These are phyloP conservation scores for Colletotrichum lindemuthianum DNA, from an alignment of 2,329 filamentous ascomycete genomes.

Conservation along the genomic window DNA sequence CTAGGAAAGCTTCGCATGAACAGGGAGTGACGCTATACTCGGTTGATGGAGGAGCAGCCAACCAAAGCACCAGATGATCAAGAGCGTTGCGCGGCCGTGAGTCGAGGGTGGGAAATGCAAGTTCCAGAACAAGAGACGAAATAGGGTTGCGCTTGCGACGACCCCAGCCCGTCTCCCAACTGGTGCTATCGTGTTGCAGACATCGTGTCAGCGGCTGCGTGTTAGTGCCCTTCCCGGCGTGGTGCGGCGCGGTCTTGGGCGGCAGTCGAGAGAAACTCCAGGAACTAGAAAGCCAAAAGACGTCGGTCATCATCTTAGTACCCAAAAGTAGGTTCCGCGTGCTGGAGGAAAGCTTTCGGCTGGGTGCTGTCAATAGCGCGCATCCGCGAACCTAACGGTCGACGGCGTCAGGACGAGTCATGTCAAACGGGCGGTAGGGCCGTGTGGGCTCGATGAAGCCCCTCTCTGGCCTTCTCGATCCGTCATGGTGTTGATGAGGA, in stretches of 20 bases:
- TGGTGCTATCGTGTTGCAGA: neutral
- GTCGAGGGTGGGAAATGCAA: slow-evolving; percentile 5
- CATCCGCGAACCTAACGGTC: slow-evolving; percentile 27
- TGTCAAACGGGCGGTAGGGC: slow-evolving; percentile 28
- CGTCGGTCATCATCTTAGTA: too few relatives aligned
- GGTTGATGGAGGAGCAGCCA: neutral
- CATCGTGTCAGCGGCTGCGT: neutral
- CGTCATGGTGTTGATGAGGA: neutral
- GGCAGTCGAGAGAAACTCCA: neutral
- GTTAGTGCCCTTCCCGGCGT: slow-evolving; percentile 11
- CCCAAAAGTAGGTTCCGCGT: neutral
- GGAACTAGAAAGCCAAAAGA: slow-evolving; percentile 3
- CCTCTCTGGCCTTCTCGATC: slow-evolving; percentile 1
- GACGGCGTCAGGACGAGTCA: slow-evolving; percentile 32
- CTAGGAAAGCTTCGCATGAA: slow-evolving; percentile 24
- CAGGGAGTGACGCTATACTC: neutral
- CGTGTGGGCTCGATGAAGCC: neutral
- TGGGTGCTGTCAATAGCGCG: slow-evolving; percentile 28
- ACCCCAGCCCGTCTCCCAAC: neutral
- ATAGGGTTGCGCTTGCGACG: slow-evolving; percentile 12
- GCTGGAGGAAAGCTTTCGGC: slow-evolving; percentile 4
- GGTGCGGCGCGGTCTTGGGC: neutral
- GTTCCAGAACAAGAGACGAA: slow-evolving; percentile 23
- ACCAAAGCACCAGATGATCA: slow-evolving; percentile 21
- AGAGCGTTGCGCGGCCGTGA: slow-evolving; percentile 18